These are phyloP conservation scores for Cystobasidium ongulense DNA, from an alignment of 768 basidiomycete genomes.

Conservation along the genomic window DNA sequence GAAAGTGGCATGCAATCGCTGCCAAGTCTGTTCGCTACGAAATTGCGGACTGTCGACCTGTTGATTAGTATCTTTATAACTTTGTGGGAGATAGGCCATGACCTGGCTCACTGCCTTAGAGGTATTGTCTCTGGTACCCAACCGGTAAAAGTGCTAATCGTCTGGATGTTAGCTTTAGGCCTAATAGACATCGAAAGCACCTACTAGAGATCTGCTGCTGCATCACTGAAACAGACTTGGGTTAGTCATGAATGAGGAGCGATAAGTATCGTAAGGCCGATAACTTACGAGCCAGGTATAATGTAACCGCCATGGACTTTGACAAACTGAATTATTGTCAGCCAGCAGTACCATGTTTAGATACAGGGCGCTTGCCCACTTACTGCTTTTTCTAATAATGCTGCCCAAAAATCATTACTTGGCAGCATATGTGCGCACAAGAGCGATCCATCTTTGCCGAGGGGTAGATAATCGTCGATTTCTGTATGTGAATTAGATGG, in stretches of 20 bases:
- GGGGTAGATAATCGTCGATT: slow-evolving; percentile 27
- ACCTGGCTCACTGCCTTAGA: slow-evolving; percentile 2
- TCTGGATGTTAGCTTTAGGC: not conserved
- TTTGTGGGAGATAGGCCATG: not conserved
- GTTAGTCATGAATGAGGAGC: not conserved
- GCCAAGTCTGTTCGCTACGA: slow-evolving; percentile 15
- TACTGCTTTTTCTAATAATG: slow-evolving; percentile 28
- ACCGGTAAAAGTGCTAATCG: slow-evolving; percentile 22
- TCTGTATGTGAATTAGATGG: not conserved
- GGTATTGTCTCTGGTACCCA: slow-evolving; percentile 22
- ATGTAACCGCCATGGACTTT: slow-evolving; percentile 21
- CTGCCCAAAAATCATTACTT: slow-evolving; percentile 15
- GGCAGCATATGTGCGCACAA: slow-evolving; percentile 1
- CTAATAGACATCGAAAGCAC: not conserved
- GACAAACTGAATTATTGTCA: not conserved
- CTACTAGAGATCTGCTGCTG: slow-evolving; percentile 14
- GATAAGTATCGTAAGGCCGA: not conserved
- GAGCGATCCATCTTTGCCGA: not conserved
- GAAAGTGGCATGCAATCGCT: not conserved
- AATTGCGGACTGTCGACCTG: not conserved
- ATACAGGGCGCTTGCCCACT: not conserved
- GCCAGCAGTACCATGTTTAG: not conserved
- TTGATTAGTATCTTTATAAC: not conserved
- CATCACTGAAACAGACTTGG: not conserved
- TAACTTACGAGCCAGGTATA: slow-evolving; percentile 18